Base-by-base conservation (phyloP, 225 moss, liverwort and hornwort genomes). In the Ulota crispa region DNA sequence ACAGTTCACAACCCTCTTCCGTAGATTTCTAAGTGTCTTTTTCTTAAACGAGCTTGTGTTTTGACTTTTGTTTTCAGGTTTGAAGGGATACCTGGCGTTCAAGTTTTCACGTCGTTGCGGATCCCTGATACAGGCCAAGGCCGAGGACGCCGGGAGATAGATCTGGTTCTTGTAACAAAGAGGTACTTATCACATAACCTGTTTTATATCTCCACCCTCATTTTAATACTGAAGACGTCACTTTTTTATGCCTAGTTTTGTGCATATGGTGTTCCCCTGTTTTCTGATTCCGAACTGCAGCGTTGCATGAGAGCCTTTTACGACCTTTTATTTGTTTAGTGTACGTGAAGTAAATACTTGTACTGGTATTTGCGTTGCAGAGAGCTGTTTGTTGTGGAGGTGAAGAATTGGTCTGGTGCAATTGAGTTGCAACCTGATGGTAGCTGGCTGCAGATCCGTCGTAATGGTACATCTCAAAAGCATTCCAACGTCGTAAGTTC, bases 381-480 rank as follows among this genome's bases (percentile, higher is more conserved):
- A 62, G 86, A 90, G 20, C 79, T 93, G 43, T 93, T 86, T 73
- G 93, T 94, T 73, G 87, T 94, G 83, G 94, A 94, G 92, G 93
- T 94, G 79, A 94, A 91, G 83, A 93, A 94, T 68, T 94, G 94
- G 94, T 91, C 94, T 36, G 94, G 94, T 70, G 82, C 82, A 31
- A 88, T 94, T 78, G 84, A 91, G 69, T 63, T 93, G 83, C 85
- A 84, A 47, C 72, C 89, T 61, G 94, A 92, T 86, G 93, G 92
- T 65, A 87, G 87, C 82, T 94, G 93, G 94, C 75, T 90, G 81
- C 94, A 94, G 82, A 86, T 87, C 72, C 90, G 92, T 71, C 91
- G 87, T 76, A 91, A 94, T 86, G 91, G 93, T 87, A 85, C 91
- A 68, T 56, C 8, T 76, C 92, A 93, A 78, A 87, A 81, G 82